Percentiles rank a stretch among this genome's conserved stretches.
Evolutionary conservation across 2,329 filamentous ascomycete species (phyloP).

Genomic region (Teratosphaeriaceae sp.): DNA sequence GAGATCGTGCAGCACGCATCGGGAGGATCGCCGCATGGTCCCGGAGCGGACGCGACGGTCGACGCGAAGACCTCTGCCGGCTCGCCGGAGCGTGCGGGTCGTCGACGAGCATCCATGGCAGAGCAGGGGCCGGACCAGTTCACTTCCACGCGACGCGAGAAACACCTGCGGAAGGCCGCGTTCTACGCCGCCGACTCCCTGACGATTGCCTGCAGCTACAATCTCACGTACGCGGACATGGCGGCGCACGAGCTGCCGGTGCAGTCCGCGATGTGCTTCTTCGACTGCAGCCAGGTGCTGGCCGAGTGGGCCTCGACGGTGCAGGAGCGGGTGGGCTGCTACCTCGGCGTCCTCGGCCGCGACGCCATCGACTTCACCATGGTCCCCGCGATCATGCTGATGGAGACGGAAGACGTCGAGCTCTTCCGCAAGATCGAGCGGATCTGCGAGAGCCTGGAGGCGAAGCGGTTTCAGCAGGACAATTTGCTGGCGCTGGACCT

Average conservation of each 20-base stretch:
- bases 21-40: constrained; percentile 34
- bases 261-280: constrained; percentile 84
- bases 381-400: constrained; percentile 79
- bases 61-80: not conserved
- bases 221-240: constrained; percentile 77
- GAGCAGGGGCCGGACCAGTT: constrained; percentile 14
- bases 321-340: constrained; percentile 87
- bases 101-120: constrained; percentile 24
- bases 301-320: constrained; percentile 91
- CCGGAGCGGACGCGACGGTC: not conserved
- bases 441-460: constrained; percentile 68
- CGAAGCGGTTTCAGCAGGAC: constrained; percentile 58
- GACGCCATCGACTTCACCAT: constrained; percentile 72
- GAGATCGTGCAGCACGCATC: constrained; percentile 71
- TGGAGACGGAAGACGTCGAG: constrained; percentile 88
- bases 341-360: constrained; percentile 77
- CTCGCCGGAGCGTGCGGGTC: constrained; percentile 15
- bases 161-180: constrained; percentile 85
- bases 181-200: constrained; percentile 92
- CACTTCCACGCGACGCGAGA: constrained; percentile 65
- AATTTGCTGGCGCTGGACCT: constrained; percentile 47
- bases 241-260: constrained; percentile 79
- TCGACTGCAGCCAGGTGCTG: constrained; percentile 89
- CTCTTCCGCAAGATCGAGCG: constrained; percentile 75
- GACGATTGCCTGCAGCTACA: constrained; percentile 78